Evolutionary conservation across 1,139 yeast genomes (phyloP).

Genomic region (Pichia sp.): DNA sequence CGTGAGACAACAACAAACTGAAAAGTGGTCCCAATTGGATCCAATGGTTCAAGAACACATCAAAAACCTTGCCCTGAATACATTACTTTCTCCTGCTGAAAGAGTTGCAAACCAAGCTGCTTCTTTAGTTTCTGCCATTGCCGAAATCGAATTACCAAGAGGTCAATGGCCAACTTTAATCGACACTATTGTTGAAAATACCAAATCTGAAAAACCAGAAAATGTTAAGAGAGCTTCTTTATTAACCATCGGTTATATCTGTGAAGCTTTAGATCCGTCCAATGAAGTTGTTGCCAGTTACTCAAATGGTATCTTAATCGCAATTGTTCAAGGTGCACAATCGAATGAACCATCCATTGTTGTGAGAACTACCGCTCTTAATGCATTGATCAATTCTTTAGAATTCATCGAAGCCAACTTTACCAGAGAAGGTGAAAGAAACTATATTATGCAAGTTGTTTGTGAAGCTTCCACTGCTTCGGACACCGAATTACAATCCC

Average conservation of each 20-base stretch:
- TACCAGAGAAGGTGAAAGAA: constrained; percentile 91
- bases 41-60: constrained; percentile 56
- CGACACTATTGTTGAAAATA: constrained; percentile 79
- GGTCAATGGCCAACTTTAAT: constrained; percentile 88
- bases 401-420: constrained; percentile 88
- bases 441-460: constrained; percentile 97
- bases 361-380: constrained; percentile 87
- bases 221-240: constrained; percentile 84
- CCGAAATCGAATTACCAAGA: constrained; percentile 88
- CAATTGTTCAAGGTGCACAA: constrained; percentile 96
- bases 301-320: constrained; percentile 89
- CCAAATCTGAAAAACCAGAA: constrained; percentile 73
- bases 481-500: constrained; percentile 80
- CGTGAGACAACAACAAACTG: constrained; percentile 51
- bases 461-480: constrained; percentile 97
- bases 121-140: constrained; percentile 94
- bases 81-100: constrained; percentile 65
- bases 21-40: constrained; percentile 63
- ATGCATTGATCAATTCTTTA: constrained; percentile 87
- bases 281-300: constrained; percentile 79
- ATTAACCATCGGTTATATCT: constrained; percentile 89
- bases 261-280: constrained; percentile 90
- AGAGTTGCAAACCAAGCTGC: constrained; percentile 90
- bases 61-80: constrained; percentile 62
- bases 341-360: constrained; percentile 67